Base-by-base conservation (phyloP, 1,284 basidiomycete species). In the Cystobasidium sp. region DNA sequence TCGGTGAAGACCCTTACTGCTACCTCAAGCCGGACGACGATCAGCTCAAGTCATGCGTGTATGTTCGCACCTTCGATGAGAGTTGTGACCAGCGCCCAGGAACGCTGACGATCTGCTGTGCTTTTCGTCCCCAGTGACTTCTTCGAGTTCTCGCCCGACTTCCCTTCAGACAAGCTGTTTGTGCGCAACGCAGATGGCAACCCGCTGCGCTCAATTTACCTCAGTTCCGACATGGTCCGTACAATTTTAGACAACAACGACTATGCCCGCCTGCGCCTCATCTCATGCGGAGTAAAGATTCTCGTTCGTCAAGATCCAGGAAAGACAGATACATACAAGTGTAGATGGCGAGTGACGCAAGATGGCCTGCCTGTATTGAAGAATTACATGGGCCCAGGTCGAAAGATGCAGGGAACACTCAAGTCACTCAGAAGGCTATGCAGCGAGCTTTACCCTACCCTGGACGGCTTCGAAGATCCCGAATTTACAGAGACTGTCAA, bases 1-100 rank as follows among this genome's bases (percentile, higher is more conserved):
- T 94, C 86, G 94, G 91, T 81, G 95, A 97, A 82, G 91, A 92
- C 81, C 94, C 94, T 0, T 96, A 91, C 82, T 92, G 89, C 0
- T 94, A 91, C 84, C 84, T 97, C 82, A 87, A 12, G 84, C 88
- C 69, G 0, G 84, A 89, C 74, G 90, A 95, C 80, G 88, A 88
- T 12, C 87, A 90, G 68, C 84, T 97, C 31, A 80, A 86, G 72
- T 84, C 85, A 22, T 90, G 89, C 87, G 85, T 90, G 91, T 92
- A 79, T 75, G 88, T 83, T 6, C 66, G 49, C 37, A 22, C 53
- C 31, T 43, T 10, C n/a, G 18, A 24, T 4, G 22, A 41, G 37
- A 39, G 31, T 22, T 59, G 22, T 72, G 20, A 20, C 47, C 31
- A 18, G 24, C 4, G 14, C 55, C 8, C 14, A 37, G 12, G 4